phyloP scores from a whole-genome alignment of 2,329 filamentous ascomycete species.

The Penicillium verrucosum region DNA sequence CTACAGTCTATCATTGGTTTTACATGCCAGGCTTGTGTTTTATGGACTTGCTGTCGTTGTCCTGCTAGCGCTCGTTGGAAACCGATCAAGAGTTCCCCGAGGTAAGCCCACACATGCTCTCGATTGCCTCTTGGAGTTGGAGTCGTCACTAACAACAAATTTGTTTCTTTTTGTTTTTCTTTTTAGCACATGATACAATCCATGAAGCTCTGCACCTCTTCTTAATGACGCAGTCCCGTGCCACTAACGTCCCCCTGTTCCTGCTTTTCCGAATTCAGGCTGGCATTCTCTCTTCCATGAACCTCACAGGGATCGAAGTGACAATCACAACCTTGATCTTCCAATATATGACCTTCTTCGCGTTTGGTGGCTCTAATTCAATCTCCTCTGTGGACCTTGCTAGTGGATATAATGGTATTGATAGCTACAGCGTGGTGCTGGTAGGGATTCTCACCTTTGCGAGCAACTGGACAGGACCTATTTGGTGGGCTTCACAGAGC shows the following conservation, averaged over 20 bases:
- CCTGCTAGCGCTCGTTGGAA: constrained; percentile 21
- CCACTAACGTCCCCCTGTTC: constrained; percentile 81
- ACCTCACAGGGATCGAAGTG: constrained; percentile 53
- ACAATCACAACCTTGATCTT: constrained; percentile 71
- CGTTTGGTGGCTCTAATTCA: constrained; percentile 84
- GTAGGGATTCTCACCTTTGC: constrained; percentile 83
- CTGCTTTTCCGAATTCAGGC: constrained; percentile 67
- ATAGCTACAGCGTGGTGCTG: constrained; percentile 71
- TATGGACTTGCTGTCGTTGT: constrained; percentile 41
- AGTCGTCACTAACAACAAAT: constrained; percentile 9
- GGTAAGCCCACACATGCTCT: constrained; percentile 16
- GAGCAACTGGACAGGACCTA: constrained; percentile 84
- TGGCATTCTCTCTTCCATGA: constrained; percentile 47
- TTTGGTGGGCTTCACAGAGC: constrained; percentile 77
- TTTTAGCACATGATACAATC: constrained; percentile 23
- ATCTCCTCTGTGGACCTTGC: constrained; percentile 95
- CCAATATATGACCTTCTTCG: constrained; percentile 82
- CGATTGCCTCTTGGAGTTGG: background rate
- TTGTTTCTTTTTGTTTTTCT: constrained; percentile 14
- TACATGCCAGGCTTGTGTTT: constrained; percentile 53
- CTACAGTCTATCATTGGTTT: constrained; percentile 44
- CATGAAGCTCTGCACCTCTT: constrained; percentile 74
- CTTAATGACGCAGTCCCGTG: constrained; percentile 80
- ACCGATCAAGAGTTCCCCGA: background rate
- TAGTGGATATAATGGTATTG: constrained; percentile 90